Conservation (phyloP, 139 green algal genomes). For the Deuterostichococcus epilithicus region DNA sequence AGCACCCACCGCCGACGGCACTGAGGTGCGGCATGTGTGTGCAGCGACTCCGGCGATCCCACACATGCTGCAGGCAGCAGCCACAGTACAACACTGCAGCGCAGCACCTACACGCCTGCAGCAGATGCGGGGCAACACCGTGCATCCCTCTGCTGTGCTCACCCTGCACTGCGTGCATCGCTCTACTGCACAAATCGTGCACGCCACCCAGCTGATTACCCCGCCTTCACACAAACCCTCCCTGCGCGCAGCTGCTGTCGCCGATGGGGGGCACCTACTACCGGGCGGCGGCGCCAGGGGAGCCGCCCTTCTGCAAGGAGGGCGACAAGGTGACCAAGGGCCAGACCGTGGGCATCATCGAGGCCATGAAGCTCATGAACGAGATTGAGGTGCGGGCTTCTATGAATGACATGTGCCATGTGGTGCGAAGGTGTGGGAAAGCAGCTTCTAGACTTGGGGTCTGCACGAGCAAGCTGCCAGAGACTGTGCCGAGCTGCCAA, state of each 20-base stretch:
- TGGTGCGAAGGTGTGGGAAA: neutral
- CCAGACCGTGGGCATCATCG: slow-evolving; percentile 93
- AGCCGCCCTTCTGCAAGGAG: slow-evolving; percentile 86
- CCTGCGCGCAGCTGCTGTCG: slow-evolving; percentile 40
- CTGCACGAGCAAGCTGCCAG: neutral
- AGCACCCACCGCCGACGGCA: slow-evolving; percentile 33
- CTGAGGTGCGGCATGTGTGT: neutral
- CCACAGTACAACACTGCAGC: too few species aligned
- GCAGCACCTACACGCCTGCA: too few species aligned
- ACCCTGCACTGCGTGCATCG: too few species aligned
- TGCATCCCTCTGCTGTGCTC: too few species aligned
- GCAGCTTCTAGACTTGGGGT: neutral
- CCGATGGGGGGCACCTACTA: slow-evolving; percentile 82
- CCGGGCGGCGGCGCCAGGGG: slow-evolving; percentile 78
- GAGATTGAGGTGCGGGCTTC: slow-evolving; percentile 80
- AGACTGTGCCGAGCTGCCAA: neutral
- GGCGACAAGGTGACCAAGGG: slow-evolving; percentile 91
- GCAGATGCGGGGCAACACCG: too few species aligned
- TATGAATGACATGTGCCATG: neutral
- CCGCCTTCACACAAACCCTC: neutral
- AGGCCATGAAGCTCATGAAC: slow-evolving; percentile 99
- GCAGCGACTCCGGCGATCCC: too few species aligned
- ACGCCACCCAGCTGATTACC: too few species aligned
- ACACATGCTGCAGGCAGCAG: too few species aligned
- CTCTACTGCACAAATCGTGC: too few species aligned